These are phyloP conservation scores for Backusella sp. DNA, from an alignment of 192 early-diverging fungal species.

Conservation along the genomic window DNA sequence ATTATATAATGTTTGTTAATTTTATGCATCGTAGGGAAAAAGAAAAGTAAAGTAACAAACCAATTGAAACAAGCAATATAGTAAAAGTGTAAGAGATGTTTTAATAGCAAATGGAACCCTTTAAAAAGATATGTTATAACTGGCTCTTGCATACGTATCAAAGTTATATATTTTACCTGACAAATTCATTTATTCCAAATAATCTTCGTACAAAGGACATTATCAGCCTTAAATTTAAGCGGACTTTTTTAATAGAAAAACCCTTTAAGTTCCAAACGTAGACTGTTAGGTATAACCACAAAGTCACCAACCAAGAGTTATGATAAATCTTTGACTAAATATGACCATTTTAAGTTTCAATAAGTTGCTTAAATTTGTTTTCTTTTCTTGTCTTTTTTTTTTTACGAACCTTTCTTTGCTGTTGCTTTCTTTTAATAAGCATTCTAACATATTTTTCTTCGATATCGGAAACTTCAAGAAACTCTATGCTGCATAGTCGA, in stretches of 20 bases:
- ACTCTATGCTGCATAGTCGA: slow-evolving; percentile 15
- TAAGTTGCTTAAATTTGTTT: neutral
- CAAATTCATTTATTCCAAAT: slow-evolving; percentile 23
- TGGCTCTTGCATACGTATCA: neutral
- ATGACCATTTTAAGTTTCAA: neutral
- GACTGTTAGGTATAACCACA: neutral
- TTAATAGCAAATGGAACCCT: slow-evolving; percentile 35
- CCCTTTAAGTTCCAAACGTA: neutral
- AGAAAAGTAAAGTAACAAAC: neutral
- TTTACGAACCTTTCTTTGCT: neutral
- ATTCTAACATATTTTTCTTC: slow-evolving; percentile 35
- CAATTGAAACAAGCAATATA: slow-evolving; percentile 33
- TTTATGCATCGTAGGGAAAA: neutral
- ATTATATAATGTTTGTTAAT: neutral
- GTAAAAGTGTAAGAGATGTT: slow-evolving; percentile 21
- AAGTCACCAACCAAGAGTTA: neutral
- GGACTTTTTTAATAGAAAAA: neutral
- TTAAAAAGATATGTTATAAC: neutral
- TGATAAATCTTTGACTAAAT: neutral
- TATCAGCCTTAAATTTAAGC: neutral
- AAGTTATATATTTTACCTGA: slow-evolving; percentile 15
- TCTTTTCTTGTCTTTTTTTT: neutral
- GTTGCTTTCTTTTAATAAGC: neutral
- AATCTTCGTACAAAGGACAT: neutral
- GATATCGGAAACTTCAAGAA: slow-evolving; percentile 25